phyloP scores from a whole-genome alignment of 306 rosid genomes.

The Astragalus glycyphyllos region DNA sequence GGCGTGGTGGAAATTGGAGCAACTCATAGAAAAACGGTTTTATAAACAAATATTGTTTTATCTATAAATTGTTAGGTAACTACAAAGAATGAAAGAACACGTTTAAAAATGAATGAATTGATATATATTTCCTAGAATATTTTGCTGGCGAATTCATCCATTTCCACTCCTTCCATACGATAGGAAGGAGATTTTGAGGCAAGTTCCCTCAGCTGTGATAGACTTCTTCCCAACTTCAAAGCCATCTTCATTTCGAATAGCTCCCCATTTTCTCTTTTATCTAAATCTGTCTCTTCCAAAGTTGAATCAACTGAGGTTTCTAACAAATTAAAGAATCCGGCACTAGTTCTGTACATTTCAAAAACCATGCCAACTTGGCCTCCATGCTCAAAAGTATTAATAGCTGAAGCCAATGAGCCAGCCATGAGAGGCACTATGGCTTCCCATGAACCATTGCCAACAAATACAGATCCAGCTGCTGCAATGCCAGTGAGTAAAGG shows the following conservation, averaged over 20 bases:
- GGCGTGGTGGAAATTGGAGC: too few species aligned
- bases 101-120: too few species aligned
- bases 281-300: constrained; percentile 56
- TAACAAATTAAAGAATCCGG: constrained; percentile 57
- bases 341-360: constrained; percentile 69
- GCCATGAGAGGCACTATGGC: constrained; percentile 56
- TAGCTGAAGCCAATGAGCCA: constrained; percentile 57
- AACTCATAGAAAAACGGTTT: too few species aligned
- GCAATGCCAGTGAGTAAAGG: constrained; percentile 79
- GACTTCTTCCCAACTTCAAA: constrained; percentile 68
- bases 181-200: constrained; percentile 54
- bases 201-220: constrained; percentile 57
- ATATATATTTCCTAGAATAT: too few species aligned
- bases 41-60: too few species aligned
- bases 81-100: too few species aligned
- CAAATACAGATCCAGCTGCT: constrained; percentile 57
- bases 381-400: constrained; percentile 68
- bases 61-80: too few species aligned
- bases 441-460: constrained; percentile 46
- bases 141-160: constrained; percentile 65
- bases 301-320: constrained; percentile 55
- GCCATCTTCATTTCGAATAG: constrained; percentile 68
- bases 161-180: constrained; percentile 47
- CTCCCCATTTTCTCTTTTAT: constrained; percentile 72
- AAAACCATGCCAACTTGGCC: constrained; percentile 79